phyloP scores from a whole-genome alignment of 2,329 filamentous ascomycete genomes.

The Dendrostoma leiphaemia region DNA sequence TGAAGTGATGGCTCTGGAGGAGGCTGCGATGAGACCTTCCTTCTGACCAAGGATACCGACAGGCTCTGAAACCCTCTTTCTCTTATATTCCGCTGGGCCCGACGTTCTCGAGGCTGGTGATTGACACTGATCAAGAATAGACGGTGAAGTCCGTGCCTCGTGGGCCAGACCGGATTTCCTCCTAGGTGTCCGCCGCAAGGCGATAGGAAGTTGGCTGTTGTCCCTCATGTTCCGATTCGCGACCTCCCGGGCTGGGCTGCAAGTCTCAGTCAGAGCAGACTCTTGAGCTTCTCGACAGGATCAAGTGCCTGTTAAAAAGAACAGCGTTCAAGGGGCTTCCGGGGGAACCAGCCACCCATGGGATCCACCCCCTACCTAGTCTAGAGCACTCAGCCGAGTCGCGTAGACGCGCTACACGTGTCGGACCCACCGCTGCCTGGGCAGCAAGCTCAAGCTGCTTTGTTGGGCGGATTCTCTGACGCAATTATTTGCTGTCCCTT shows the following conservation, averaged over 20 bases:
- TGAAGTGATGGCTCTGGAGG: background rate
- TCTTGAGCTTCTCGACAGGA: background rate
- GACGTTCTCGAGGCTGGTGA: background rate
- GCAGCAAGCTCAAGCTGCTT: background rate
- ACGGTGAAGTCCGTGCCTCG: background rate
- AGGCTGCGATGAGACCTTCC: background rate
- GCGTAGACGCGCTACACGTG: slow-evolving; percentile 12
- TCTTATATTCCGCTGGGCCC: background rate
- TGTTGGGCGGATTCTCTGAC: background rate
- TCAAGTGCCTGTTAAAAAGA: background rate
- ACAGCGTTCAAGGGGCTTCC: background rate
- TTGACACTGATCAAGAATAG: background rate
- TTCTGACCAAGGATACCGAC: background rate
- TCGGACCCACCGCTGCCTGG: slow-evolving; percentile 2
- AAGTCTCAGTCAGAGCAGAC: background rate
- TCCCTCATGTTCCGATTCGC: background rate
- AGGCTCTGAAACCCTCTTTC: slow-evolving; percentile 9
- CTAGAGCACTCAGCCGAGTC: background rate
- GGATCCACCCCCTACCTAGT: background rate
- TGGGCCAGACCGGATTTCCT: background rate
- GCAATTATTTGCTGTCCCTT: background rate
- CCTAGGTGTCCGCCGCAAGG: slow-evolving; percentile 11
- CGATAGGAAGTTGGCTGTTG: background rate
- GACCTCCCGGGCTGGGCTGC: background rate
- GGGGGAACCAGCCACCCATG: background rate